phyloP scores from a whole-genome alignment of 805 yeast species.

The Kazachstania taianensis region DNA sequence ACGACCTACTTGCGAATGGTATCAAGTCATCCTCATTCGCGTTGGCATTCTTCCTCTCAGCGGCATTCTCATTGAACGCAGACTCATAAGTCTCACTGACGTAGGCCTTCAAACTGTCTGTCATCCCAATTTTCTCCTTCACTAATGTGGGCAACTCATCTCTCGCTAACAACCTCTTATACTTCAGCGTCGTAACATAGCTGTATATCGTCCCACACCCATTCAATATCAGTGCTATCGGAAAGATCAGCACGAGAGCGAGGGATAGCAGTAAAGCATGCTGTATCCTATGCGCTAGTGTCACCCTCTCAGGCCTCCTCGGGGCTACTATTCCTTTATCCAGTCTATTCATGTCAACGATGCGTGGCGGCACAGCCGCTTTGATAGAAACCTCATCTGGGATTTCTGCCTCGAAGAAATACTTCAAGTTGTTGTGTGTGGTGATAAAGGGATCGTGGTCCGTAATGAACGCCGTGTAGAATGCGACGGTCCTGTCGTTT shows the following conservation, averaged over 20 bases:
- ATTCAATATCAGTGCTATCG: conserved; percentile 21
- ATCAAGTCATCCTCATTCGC: conserved; percentile 3
- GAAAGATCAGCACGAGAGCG: conserved; percentile 13
- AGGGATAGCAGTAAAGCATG: conserved; percentile 1
- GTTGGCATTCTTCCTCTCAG: conserved; percentile 7
- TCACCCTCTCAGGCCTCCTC: neutral
- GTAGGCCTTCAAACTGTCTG: conserved; percentile 18
- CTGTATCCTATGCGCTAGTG: too few relatives aligned
- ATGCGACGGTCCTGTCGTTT: conserved; percentile 81
- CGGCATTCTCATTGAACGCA: conserved; percentile 14
- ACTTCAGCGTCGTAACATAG: conserved; percentile 18
- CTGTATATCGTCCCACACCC: conserved; percentile 25
- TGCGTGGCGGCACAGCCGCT: conserved; percentile 16
- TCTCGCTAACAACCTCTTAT: conserved; percentile 16
- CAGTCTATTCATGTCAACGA: conserved; percentile 19
- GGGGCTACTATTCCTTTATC: conserved; percentile 7
- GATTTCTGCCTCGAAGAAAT: conserved; percentile 37
- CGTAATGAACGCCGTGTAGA: conserved; percentile 72
- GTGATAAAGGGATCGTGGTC: conserved; percentile 62
- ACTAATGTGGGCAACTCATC: conserved; percentile 17
- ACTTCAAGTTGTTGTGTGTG: conserved; percentile 38
- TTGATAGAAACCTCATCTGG: conserved; percentile 16
- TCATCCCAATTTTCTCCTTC: conserved; percentile 16
- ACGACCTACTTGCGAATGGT: neutral
- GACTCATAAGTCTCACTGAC: conserved; percentile 19